These are phyloP conservation scores for Podila horticola DNA, from an alignment of 192 early-diverging fungal genomes.

Conservation along the genomic window DNA sequence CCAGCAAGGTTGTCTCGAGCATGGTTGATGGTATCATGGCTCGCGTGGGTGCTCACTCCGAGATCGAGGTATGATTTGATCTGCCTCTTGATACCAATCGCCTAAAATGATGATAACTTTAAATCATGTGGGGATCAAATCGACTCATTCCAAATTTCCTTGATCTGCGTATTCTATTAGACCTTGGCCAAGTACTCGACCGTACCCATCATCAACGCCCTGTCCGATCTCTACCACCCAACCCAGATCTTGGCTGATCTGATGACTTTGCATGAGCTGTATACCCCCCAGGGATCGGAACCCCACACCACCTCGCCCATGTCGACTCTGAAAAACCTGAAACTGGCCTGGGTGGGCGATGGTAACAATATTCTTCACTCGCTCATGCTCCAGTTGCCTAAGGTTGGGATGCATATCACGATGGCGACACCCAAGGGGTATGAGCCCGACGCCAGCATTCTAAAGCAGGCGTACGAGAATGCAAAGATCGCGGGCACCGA, in stretches of 20 bases:
- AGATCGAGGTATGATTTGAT: slow-evolving; percentile 76
- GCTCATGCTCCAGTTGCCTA: slow-evolving; percentile 88
- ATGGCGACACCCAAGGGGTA: slow-evolving; percentile 92
- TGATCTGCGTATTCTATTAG: slow-evolving; percentile 37
- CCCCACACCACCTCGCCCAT: slow-evolving; percentile 60
- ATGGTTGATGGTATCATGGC: slow-evolving; percentile 98
- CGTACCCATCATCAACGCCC: slow-evolving; percentile 96
- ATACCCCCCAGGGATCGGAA: slow-evolving; percentile 53
- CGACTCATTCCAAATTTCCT: background rate
- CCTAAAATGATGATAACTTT: background rate
- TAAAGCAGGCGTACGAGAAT: slow-evolving; percentile 72
- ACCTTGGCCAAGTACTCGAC: slow-evolving; percentile 85
- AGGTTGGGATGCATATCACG: slow-evolving; percentile 82
- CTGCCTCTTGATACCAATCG: background rate
- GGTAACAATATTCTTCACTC: slow-evolving; percentile 97
- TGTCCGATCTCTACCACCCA: slow-evolving; percentile 95
- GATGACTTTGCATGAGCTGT: slow-evolving; percentile 92
- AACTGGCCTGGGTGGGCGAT: slow-evolving; percentile 99
- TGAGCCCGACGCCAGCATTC: slow-evolving; percentile 74
- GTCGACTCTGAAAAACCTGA: slow-evolving; percentile 71
- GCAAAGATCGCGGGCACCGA: slow-evolving; percentile 62
- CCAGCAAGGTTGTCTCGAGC: slow-evolving; percentile 88
- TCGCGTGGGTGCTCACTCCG: slow-evolving; percentile 87
- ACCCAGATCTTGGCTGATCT: slow-evolving; percentile 97
- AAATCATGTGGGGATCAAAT: background rate